Evolutionary conservation across 371 early-diverging fungal species (phyloP), one percentile per base, ranked within the genome.

Genomic region (Amoeboradix gromovi): DNA sequence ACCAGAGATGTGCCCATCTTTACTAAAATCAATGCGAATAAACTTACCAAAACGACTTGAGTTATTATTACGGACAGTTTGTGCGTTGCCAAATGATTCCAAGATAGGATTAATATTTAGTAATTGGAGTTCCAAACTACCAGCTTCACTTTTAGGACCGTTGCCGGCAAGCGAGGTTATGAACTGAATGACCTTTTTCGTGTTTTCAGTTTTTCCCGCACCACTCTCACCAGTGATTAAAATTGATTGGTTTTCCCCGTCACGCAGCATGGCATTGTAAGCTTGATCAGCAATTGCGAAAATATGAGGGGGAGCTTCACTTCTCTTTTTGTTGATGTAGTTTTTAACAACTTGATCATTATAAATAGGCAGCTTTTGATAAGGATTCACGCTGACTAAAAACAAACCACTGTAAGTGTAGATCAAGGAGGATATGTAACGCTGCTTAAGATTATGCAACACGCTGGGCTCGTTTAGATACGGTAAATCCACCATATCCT

Each of bases 201-300:
- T 96, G 78, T 95, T 98, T 77, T 96, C 99, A 5, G 99, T 99
- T 78, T 99, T 99, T 69, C 99, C 99, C 29, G 99, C 99, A 32
- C 99, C 99, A 28, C 96, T 94, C 80, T 99, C 99, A 71, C 99
- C 99, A 66, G 99, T 98, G 74, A 99, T 96, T 29, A 99, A 78
- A 73, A 99, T 94, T 1, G 95, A 92, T 78, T 99, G 99, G 74
- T 97, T 93, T 74, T 91, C 91, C 71, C 84, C 80, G 67, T 90
- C 87, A 68, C 87, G 86, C 16, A 95, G 75, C 95, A 99, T 92
- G 72, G 88, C 89, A 73, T 86, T 84, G 78, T 92, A 98, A 0
- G 99, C 94, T 1, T 87, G 80, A 74, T 96, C 96, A 2, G 97
- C 87, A 30, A 95, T 84, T 29, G 94, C 88, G 76, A 84, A 99